phyloP scores from a whole-genome alignment of 202 grass and related monocot genomes.

The Setaria viridis region DNA sequence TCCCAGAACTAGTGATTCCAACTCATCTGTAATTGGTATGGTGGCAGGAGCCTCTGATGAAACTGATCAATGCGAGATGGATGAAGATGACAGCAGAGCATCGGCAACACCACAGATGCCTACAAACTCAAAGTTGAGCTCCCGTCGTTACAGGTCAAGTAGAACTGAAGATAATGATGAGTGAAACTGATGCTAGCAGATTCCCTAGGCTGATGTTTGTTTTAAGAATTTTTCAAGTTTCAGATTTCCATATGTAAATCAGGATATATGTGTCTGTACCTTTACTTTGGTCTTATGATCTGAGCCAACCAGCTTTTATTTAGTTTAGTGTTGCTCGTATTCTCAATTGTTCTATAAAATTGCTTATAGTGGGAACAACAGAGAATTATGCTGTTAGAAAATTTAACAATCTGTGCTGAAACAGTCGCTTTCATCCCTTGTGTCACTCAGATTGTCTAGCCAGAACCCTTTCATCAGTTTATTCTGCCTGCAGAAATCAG shows the following conservation, averaged over 20 bases:
- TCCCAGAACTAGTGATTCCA: constrained; percentile 44
- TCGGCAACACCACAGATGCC: constrained; percentile 13
- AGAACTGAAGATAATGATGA: constrained; percentile 48
- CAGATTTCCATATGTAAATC: constrained; percentile 23
- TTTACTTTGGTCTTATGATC: constrained; percentile 42
- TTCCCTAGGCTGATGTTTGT: constrained; percentile 21
- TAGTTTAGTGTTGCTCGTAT: neutral
- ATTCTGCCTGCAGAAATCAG: constrained; percentile 25
- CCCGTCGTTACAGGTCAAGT: constrained; percentile 55
- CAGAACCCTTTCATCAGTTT: neutral
- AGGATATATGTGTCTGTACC: constrained; percentile 31
- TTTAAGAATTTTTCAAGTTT: constrained; percentile 29
- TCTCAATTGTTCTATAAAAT: neutral
- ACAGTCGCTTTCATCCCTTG: neutral
- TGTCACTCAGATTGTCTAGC: neutral
- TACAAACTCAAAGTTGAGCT: constrained; percentile 41
- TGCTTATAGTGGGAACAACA: constrained; percentile 16
- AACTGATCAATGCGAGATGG: constrained; percentile 76
- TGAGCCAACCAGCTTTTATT: constrained; percentile 29
- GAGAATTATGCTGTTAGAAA: neutral
- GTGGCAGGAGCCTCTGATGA: constrained; percentile 57
- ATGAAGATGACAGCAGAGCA: constrained; percentile 63
- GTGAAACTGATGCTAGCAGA: constrained; percentile 29
- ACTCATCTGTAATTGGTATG: constrained; percentile 46
- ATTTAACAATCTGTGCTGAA: neutral